phyloP scores from a whole-genome alignment of 768 basidiomycete genomes.

The Suillus placidus region DNA sequence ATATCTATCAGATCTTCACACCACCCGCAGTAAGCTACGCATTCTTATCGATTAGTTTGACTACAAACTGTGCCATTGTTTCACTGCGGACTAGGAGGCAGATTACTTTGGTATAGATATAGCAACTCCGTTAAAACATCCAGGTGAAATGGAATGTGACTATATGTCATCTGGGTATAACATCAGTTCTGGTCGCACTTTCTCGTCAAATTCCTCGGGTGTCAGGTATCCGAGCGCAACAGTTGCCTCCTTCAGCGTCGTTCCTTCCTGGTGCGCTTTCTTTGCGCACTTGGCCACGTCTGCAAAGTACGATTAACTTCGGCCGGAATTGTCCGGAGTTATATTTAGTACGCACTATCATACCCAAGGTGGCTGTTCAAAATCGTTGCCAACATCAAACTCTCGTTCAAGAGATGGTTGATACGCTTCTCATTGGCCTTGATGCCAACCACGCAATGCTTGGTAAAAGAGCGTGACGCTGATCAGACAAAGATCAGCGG shows the following conservation, averaged over 20 bases:
- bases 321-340: conserved; percentile 1
- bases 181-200: conserved; percentile 93
- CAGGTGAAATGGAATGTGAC: neutral
- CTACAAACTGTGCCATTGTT: neutral
- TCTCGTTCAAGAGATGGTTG: conserved; percentile 85
- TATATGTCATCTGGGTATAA: conserved; percentile 64
- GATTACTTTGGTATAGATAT: too few species aligned
- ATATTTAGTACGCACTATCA: conserved; percentile 74
- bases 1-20: neutral
- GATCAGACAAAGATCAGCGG: conserved; percentile 15
- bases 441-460: conserved; percentile 96
- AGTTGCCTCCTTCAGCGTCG: conserved; percentile 93
- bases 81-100: neutral
- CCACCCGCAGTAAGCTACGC: neutral
- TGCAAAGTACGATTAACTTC: conserved; percentile 34
- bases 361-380: conserved; percentile 96
- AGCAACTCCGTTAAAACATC: too few species aligned
- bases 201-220: conserved; percentile 90
- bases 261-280: conserved; percentile 99
- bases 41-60: neutral
- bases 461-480: conserved; percentile 93
- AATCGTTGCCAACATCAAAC: conserved; percentile 97
- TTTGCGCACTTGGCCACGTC: conserved; percentile 98
- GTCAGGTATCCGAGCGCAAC: conserved; percentile 85
- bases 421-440: conserved; percentile 96